These are phyloP conservation scores for Penicillium occitanis DNA, from an alignment of 2,329 filamentous ascomycete species.

Conservation along the genomic window DNA sequence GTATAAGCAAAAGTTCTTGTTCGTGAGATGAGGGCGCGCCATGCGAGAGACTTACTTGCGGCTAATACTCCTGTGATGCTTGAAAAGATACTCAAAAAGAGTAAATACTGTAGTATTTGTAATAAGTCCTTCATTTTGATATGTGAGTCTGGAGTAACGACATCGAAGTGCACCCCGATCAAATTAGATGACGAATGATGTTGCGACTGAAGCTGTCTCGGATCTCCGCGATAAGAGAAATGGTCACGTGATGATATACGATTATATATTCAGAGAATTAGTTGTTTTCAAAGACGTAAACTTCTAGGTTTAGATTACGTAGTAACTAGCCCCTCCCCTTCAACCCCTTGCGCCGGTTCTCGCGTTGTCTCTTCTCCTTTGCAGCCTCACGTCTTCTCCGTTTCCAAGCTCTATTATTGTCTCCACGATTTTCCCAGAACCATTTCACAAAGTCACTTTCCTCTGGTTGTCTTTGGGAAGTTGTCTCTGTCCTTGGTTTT, in stretches of 20 bases:
- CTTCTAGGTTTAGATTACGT: neutral
- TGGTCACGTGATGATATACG: slow-evolving; percentile 14
- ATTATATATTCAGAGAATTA: neutral
- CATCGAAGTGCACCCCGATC: slow-evolving; percentile 11
- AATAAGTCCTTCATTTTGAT: slow-evolving; percentile 26
- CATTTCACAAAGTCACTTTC: slow-evolving; percentile 62
- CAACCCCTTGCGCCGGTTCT: slow-evolving; percentile 54
- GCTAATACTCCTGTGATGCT: slow-evolving; percentile 34
- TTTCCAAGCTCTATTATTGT: slow-evolving; percentile 54
- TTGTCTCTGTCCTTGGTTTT: slow-evolving; percentile 15
- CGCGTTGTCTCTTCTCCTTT: slow-evolving; percentile 60
- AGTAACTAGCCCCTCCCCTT: neutral
- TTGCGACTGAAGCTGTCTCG: neutral
- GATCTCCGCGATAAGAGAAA: neutral
- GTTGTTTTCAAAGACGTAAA: neutral
- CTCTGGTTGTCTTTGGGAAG: slow-evolving; percentile 24
- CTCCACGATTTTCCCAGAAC: slow-evolving; percentile 58
- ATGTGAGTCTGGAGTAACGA: slow-evolving; percentile 21
- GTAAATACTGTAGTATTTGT: slow-evolving; percentile 24
- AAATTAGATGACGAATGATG: neutral
- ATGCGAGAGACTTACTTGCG: slow-evolving; percentile 34
- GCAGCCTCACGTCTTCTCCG: slow-evolving; percentile 59
- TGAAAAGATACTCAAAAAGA: slow-evolving; percentile 32
- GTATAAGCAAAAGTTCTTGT: neutral
- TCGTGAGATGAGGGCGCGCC: neutral